Conservation (phyloP, 2,329 filamentous ascomycete genomes). For the Aureobasidium sp. region DNA sequence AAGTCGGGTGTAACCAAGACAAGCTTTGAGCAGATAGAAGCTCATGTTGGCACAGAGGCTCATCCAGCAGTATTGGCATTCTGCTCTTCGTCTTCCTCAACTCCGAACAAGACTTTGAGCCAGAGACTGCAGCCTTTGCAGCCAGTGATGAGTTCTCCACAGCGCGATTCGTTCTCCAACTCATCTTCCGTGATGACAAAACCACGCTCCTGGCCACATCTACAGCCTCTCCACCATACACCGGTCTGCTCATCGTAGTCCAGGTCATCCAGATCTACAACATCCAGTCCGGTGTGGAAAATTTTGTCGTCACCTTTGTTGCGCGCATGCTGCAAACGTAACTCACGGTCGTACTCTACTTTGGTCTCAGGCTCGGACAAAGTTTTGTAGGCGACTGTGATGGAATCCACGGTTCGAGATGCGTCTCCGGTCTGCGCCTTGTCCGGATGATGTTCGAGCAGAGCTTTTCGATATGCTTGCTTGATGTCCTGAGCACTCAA, state of each 20-base stretch:
- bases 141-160: conserved; percentile 52
- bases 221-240: conserved; percentile 48
- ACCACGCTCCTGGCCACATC: conserved; percentile 52
- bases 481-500: conserved; percentile 37
- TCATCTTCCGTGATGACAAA: conserved; percentile 51
- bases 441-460: conserved; percentile 55
- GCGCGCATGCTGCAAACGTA: conserved; percentile 31
- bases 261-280: conserved; percentile 53
- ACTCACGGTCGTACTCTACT: conserved; percentile 43
- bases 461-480: conserved; percentile 49
- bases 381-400: conserved; percentile 51
- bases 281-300: conserved; percentile 47
- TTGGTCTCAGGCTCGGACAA: conserved; percentile 40
- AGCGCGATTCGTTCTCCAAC: conserved; percentile 43
- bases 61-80: not conserved
- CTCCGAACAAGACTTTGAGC: conserved; percentile 54
- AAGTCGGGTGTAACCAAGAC: not conserved
- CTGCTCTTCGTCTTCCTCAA: conserved; percentile 30
- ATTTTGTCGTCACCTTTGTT: conserved; percentile 25
- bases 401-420: conserved; percentile 47
- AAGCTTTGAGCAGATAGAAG: not conserved
- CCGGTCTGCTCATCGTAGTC: conserved; percentile 31
- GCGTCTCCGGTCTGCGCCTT: conserved; percentile 31
- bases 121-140: conserved; percentile 59
- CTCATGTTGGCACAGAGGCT: not conserved